Evolutionary conservation across 2,329 filamentous ascomycete species (phyloP).

Genomic region (Ascochyta clinopodiicola): DNA sequence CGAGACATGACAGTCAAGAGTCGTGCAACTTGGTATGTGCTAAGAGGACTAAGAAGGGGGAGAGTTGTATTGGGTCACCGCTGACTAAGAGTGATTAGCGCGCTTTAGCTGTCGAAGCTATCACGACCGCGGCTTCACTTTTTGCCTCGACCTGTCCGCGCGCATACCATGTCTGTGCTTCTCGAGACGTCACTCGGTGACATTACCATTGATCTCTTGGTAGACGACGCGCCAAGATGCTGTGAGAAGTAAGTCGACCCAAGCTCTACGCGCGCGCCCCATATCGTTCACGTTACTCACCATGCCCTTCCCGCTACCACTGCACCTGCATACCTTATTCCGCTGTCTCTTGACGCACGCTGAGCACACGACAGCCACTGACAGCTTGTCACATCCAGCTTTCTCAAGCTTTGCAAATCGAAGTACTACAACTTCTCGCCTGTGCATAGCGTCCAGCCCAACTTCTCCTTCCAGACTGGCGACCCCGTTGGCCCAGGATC

Average conservation of each 20-base stretch:
- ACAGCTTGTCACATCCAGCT: conserved; percentile 66
- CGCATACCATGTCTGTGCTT: conserved; percentile 78
- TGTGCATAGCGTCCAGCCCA: conserved; percentile 88
- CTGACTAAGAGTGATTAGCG: conserved; percentile 26
- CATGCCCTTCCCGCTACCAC: conserved; percentile 29
- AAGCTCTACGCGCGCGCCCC: conserved; percentile 22
- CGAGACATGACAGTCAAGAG: conserved; percentile 13
- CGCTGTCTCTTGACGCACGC: conserved; percentile 51
- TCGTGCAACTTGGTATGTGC: conserved; percentile 1
- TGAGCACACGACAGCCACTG: conserved; percentile 61
- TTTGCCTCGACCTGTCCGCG: conserved; percentile 17
- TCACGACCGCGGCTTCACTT: conserved; percentile 11
- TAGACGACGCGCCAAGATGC: conserved; percentile 86
- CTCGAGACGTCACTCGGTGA: conserved; percentile 93
- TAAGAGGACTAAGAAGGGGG: not conserved
- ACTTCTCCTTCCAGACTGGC: conserved; percentile 95
- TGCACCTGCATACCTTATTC: conserved; percentile 29
- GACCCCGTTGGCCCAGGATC: conserved; percentile 90
- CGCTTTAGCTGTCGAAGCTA: not conserved
- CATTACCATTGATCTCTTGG: conserved; percentile 90
- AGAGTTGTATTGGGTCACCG: conserved; percentile 15
- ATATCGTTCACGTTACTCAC: conserved; percentile 6
- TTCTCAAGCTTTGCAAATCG: conserved; percentile 96
- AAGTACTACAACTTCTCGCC: conserved; percentile 99
- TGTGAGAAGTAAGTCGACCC: conserved; percentile 83